phyloP scores from a whole-genome alignment of 2,329 filamentous ascomycete genomes.

The Colletotrichum coccodes region DNA sequence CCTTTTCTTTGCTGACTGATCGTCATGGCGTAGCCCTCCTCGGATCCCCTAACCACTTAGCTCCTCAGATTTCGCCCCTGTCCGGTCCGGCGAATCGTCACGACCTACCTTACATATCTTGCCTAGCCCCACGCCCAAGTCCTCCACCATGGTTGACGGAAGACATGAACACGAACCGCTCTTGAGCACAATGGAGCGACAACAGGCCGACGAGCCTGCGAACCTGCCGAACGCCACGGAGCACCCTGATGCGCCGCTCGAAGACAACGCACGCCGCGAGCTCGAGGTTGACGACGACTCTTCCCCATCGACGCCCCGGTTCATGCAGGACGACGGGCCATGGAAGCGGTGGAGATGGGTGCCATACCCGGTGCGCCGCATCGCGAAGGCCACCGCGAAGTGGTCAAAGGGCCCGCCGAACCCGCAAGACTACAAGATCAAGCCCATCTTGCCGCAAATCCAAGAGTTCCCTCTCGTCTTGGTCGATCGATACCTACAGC shows the following conservation, averaged over 20 bases:
- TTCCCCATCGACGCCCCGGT: slow-evolving; percentile 64
- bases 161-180: slow-evolving; percentile 50
- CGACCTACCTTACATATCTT: slow-evolving; percentile 28
- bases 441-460: slow-evolving; percentile 70
- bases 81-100: slow-evolving; percentile 15
- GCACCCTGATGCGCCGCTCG: slow-evolving; percentile 56
- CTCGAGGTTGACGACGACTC: slow-evolving; percentile 56
- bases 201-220: slow-evolving; percentile 38
- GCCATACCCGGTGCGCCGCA: slow-evolving; percentile 63
- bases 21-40: slow-evolving; percentile 32
- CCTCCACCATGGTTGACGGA: slow-evolving; percentile 42
- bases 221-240: slow-evolving; percentile 36
- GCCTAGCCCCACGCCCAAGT: neutral
- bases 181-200: slow-evolving; percentile 47
- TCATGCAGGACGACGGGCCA: slow-evolving; percentile 64
- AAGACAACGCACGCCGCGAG: slow-evolving; percentile 50
- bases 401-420: slow-evolving; percentile 69
- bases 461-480: slow-evolving; percentile 75
- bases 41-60: slow-evolving; percentile 23
- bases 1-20: slow-evolving; percentile 32
- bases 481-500: slow-evolving; percentile 71
- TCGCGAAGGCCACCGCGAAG: slow-evolving; percentile 49
- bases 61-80: slow-evolving; percentile 21
- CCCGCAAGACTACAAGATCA: slow-evolving; percentile 62
- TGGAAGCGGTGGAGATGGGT: slow-evolving; percentile 68